Conservation (phyloP, 2,329 filamentous ascomycete genomes). For the Trichoderma breve region DNA sequence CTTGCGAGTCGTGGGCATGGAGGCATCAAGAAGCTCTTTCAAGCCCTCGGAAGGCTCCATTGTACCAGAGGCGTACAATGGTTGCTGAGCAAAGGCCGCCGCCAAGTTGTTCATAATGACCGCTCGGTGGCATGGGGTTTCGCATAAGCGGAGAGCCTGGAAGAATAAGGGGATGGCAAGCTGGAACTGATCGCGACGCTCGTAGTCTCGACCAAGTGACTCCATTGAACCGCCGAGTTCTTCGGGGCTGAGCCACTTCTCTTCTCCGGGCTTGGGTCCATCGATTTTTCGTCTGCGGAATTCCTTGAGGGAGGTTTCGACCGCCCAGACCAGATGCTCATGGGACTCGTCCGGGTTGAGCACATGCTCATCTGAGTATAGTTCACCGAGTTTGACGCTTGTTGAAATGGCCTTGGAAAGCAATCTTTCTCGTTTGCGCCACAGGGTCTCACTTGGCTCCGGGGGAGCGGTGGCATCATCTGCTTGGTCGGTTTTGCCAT, state of each 20-base stretch:
- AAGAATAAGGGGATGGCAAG: constrained; percentile 84
- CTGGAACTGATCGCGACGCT: constrained; percentile 70
- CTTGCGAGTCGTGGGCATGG: constrained; percentile 49
- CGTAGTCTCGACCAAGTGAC: constrained; percentile 74
- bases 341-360: constrained; percentile 72
- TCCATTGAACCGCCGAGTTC: constrained; percentile 75
- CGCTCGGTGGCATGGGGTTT: constrained; percentile 70
- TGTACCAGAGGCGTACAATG: constrained; percentile 37
- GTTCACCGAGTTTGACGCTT: constrained; percentile 77
- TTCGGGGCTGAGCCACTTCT: constrained; percentile 66
- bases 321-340: constrained; percentile 70
- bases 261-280: constrained; percentile 68
- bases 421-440: constrained; percentile 61
- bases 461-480: constrained; percentile 23
- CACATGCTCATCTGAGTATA: constrained; percentile 76
- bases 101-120: constrained; percentile 85
- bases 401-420: constrained; percentile 73
- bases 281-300: constrained; percentile 64
- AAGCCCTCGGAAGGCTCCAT: constrained; percentile 31
- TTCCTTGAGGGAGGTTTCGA: constrained; percentile 77
- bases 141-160: constrained; percentile 72
- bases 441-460: constrained; percentile 46
- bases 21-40: constrained; percentile 29
- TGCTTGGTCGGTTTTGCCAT: constrained; percentile 21
- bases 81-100: constrained; percentile 68